Evolutionary conservation across 164 flowering plant genomes (phyloP), one percentile per base, ranked within the genome.

Genomic region (Echeveria elegans): DNA sequence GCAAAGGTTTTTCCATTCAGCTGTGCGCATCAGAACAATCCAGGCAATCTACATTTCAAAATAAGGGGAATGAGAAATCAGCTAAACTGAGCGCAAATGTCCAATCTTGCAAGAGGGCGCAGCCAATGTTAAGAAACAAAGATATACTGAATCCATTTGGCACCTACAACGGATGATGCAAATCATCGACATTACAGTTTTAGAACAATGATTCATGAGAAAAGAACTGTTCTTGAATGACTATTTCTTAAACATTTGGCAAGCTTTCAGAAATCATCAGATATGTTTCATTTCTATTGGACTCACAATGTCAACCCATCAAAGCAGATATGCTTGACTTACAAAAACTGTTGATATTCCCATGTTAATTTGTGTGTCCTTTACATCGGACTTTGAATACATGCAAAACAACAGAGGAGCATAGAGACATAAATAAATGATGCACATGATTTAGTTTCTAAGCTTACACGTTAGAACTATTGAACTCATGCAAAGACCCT

Each of bases 1-100:
- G 97, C 78, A 92, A 56, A 63, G 97, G 96, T n/a, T n/a, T 75
- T 90, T 89, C 79, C 88, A 95, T 73, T 89, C 97, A 70, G 94
- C 97, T 79, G 43, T 77, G 43, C 83, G 88, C 72, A 73, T 73
- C 76, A 95, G 68, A 69, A 82, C 29, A 71, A 82, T 76, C 99
- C 99, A 95, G 66, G 84, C 88, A 18, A 81, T 81, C 99, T 95
- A 90, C 82, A 70, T 15, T 56, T 40, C n/a, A 7, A n/a, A 14
- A 34, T 4, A 67, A 67, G 2, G 50, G 66, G 58, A 63, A 24
- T 60, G 64, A 63, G 38, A 31, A 5, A 56, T 6, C 1, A 28
- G 18, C 31, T 12, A 11, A 6, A 14, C 14, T 2, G 15, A 10
- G 11, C 14, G 15, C 32, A 15, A 28, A 12, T 7, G 26, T 50